Evolutionary conservation across 192 early-diverging fungal species (phyloP), one percentile per base, ranked within the genome.

Genomic region (Backusella parvicylindrica): DNA sequence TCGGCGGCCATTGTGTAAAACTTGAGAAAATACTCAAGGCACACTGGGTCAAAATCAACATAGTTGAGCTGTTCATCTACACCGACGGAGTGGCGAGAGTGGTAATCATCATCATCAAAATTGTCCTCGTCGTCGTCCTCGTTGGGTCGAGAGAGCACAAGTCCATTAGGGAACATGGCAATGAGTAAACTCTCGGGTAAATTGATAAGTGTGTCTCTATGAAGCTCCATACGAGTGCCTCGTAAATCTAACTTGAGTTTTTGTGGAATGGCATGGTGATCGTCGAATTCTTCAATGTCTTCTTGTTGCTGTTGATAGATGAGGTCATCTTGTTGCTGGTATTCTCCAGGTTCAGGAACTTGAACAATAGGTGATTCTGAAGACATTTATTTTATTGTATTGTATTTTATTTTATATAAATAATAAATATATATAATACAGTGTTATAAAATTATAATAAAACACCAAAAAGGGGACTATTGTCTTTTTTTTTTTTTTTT

Each of bases 151-250:
- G 81, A 79, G 28, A 89, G 72, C n/a, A 86, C 81, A 67, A 87
- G 79, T 12, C 89, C 89, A 64, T 88, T 86, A 30, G 89, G 89
- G 72, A 90, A 90, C 89, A 90, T 90, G 76, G 84, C 86, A 67
- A 85, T 85, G 64, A 90, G 78, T 64, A 90, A 79, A 76, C 86
- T 86, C 71, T 90, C 89, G 26, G 89, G 89, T 16, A 90, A 73
- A 68, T 77, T 82, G 75, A 87, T 82, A 9, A 91, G 81, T 1
- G 83, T 81, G 31, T 91, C 87, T 32, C 89, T 80, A 72, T 89
- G 86, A 64, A 91, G 82, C 72, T 86, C 84, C 38, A 91, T 81
- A 21, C 84, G 79, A n/a, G 81, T 86, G 16, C 89, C 89, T 40
- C 88, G 82, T 6, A 91, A 77, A 64, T 91, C 86, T 11, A 91